These are phyloP conservation scores for Nissolia schottii DNA, from an alignment of 306 rosid genomes.

Conservation along the genomic window DNA sequence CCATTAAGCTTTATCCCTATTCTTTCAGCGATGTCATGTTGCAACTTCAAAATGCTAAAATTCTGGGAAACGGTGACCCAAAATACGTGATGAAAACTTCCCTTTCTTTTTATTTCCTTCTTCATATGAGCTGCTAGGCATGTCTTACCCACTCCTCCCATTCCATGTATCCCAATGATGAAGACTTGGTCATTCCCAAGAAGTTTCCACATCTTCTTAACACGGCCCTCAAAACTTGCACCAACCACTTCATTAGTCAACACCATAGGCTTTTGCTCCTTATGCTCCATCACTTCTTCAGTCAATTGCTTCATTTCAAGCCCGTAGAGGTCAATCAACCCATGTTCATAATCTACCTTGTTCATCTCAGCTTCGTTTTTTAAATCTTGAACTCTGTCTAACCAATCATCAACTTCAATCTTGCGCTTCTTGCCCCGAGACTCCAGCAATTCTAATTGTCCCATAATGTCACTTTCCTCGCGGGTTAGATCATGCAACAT, in stretches of 20 bases:
- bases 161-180: slow-evolving; percentile 17
- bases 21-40: slow-evolving; percentile 11
- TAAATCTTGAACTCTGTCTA: too few relatives aligned
- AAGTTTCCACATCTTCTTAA: neutral
- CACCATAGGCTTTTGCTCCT: neutral
- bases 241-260: neutral
- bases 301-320: neutral
- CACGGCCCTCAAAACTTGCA: neutral
- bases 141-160: slow-evolving; percentile 32
- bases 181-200: neutral
- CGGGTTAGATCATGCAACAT: too few relatives aligned
- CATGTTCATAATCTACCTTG: too few relatives aligned
- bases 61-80: slow-evolving; percentile 26
- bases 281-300: neutral
- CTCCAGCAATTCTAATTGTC: too few relatives aligned
- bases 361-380: too few relatives aligned
- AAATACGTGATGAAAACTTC: neutral
- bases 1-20: neutral
- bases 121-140: slow-evolving; percentile 7
- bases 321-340: too few relatives aligned
- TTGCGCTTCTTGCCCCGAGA: too few relatives aligned
- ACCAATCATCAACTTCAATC: too few relatives aligned
- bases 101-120: neutral
- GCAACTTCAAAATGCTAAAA: neutral
- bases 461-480: too few relatives aligned